Evolutionary conservation across 495 filamentous ascomycete species (phyloP).

Genomic region (Neurospora intermedia): DNA sequence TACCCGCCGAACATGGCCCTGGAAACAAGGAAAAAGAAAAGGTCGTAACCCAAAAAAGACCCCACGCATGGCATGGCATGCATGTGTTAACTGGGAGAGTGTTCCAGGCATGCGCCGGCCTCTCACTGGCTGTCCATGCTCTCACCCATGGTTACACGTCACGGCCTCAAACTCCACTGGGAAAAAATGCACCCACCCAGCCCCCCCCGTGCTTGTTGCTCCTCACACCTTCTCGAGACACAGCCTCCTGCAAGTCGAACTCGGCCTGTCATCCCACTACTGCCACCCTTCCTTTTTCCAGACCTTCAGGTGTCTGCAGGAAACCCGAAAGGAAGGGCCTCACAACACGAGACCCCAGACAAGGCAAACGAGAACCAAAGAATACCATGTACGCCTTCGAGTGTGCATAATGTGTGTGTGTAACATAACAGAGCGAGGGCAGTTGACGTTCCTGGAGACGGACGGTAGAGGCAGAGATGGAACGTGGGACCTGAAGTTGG

Average conservation of each 20-base stretch:
- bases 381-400: neutral
- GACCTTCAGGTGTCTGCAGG: neutral
- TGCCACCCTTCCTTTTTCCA: neutral
- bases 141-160: neutral
- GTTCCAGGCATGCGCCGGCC: neutral
- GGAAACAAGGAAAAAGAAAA: neutral
- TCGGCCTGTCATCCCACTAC: neutral
- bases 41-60: neutral
- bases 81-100: neutral
- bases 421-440: neutral
- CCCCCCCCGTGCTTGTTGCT: neutral
- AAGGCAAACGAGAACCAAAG: neutral
- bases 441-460: neutral
- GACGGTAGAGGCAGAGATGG: neutral
- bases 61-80: neutral
- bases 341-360: neutral
- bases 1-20: neutral
- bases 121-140: neutral
- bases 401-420: neutral
- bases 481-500: neutral
- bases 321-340: neutral
- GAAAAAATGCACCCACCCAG: neutral
- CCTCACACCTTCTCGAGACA: neutral
- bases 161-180: neutral
- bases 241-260: neutral